Base-by-base conservation (phyloP, 2,329 filamentous ascomycete genomes). In the Colletotrichum tanaceti region DNA sequence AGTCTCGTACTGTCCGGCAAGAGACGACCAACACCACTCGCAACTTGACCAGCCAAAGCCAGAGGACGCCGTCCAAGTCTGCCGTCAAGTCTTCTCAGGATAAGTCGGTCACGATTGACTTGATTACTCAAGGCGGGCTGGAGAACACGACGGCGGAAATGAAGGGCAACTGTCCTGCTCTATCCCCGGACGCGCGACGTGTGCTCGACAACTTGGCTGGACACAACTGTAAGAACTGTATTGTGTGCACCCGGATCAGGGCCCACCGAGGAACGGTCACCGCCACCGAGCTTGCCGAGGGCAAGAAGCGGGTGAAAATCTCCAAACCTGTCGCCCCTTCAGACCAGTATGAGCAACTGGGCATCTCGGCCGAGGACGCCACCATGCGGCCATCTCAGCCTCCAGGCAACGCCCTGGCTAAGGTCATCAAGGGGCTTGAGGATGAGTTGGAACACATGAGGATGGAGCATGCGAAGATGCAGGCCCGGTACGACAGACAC, bases 401-500 rank as follows among this genome's bases (percentile, higher is more conserved):
- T 1, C 93, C 93, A 0, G 89, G 87, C 5, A 80, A 90, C 50
- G 93, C 93, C 11, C 87, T 97, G 28, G 91, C 92, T 9, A 88
- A 90, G n/a, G 92, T 97, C 24, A 90, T 97, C 77, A 96, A 97
- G 79, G 87, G 89, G 9, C 82, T 97, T 4, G 85, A 93, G 73
- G 93, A 97, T 76, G 94, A 97, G 77, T 86, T 94, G 52, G 85
- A 86, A 14, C 92, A 97, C 76, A 80, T 97, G 61, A 91, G 92
- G 78, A 84, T 91, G 72, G 86, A 91, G 73, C 85, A 94, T n/a
- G 82, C 86, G 0, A 79, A 84, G 41, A 85, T 88, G 66, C 87
- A 91, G 73, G 83, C 83, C 3, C 80, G 85, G 44, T 93, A 93
- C 78, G 89, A 89, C 71, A 82, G 82, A 24, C 87, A 89, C 65